Percentiles rank a stretch among this genome's conserved stretches.
Conservation (phyloP, 352 stramenopile genomes). For the Phytopythium kandeliae region DNA sequence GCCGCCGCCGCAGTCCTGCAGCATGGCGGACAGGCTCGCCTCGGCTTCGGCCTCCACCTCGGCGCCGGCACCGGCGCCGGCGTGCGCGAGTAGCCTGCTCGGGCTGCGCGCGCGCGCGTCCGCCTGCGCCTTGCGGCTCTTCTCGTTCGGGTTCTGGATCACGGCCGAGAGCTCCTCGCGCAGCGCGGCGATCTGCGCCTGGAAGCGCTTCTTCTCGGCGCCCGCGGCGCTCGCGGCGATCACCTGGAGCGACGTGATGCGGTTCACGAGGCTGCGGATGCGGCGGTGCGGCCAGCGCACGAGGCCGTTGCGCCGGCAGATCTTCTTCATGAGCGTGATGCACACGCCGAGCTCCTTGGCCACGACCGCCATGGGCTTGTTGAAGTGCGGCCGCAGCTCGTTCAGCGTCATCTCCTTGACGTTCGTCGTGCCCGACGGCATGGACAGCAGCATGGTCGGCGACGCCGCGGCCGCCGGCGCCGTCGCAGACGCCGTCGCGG, state of each 20-base stretch:
- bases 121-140: constrained; percentile 70
- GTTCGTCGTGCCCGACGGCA: constrained; percentile 15
- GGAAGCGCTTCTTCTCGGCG: constrained; percentile 55
- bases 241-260: constrained; percentile 71
- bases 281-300: constrained; percentile 76
- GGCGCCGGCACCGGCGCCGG: too few species aligned
- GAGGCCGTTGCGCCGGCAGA: constrained; percentile 77
- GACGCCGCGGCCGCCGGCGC: constrained; percentile 11
- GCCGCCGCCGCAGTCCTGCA: constrained; percentile 5
- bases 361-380: constrained; percentile 79
- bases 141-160: constrained; percentile 83
- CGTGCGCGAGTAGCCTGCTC: constrained; percentile 10
- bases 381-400: constrained; percentile 76
- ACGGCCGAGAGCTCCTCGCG: constrained; percentile 67
- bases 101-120: constrained; percentile 43
- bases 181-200: constrained; percentile 50
- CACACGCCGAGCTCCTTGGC: constrained; percentile 80
- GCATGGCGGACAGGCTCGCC: constrained; percentile 5
- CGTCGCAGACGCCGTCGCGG: constrained; percentile 33
- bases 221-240: constrained; percentile 41
- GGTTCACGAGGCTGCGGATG: constrained; percentile 79
- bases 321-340: constrained; percentile 88
- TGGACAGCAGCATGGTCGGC: constrained; percentile 4
- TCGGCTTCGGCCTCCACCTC: constrained; percentile 6
- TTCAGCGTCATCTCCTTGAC: constrained; percentile 80